phyloP scores from a whole-genome alignment of 176 grass and related monocot genomes.

The Oryza glumipatula region DNA sequence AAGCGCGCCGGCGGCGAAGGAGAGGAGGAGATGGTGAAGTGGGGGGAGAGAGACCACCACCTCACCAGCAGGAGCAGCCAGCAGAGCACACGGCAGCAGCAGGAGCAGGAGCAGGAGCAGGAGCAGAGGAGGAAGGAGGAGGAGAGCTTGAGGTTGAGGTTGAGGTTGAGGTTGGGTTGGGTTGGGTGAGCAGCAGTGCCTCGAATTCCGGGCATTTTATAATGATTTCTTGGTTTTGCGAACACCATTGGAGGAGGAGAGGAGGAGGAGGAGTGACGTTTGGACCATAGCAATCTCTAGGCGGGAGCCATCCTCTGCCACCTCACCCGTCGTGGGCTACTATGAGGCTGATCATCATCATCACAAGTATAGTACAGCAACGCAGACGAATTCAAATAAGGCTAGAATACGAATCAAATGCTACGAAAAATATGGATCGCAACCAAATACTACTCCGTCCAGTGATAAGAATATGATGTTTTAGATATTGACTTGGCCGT shows the following conservation, averaged over 20 bases:
- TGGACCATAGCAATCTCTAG: slow-evolving; percentile 80
- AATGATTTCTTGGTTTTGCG: slow-evolving; percentile 44
- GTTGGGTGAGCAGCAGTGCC: slow-evolving; percentile 31
- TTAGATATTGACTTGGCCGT: too few species aligned
- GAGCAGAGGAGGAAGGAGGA: not conserved
- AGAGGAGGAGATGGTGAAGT: not conserved
- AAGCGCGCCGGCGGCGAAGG: slow-evolving; percentile 32
- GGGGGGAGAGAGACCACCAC: slow-evolving; percentile 36
- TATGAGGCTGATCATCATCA: not conserved
- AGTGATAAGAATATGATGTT: too few species aligned
- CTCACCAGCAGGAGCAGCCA: slow-evolving; percentile 34
- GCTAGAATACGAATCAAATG: too few species aligned
- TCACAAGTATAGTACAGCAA: too few species aligned
- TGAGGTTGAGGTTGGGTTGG: not conserved
- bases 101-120: too few species aligned
- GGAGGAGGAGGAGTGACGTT: slow-evolving; percentile 87
- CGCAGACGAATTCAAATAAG: too few species aligned
- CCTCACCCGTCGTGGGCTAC: slow-evolving; percentile 10
- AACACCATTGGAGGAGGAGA: slow-evolving; percentile 47
- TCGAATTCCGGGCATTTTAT: slow-evolving; percentile 63
- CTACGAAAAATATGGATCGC: too few species aligned
- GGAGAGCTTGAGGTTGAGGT: not conserved
- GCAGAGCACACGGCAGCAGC: slow-evolving; percentile 26
- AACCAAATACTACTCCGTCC: too few species aligned
- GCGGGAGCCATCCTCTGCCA: slow-evolving; percentile 53